Base-by-base conservation (phyloP, 352 stramenopile species). In the Globisporangium okanoganense region DNA sequence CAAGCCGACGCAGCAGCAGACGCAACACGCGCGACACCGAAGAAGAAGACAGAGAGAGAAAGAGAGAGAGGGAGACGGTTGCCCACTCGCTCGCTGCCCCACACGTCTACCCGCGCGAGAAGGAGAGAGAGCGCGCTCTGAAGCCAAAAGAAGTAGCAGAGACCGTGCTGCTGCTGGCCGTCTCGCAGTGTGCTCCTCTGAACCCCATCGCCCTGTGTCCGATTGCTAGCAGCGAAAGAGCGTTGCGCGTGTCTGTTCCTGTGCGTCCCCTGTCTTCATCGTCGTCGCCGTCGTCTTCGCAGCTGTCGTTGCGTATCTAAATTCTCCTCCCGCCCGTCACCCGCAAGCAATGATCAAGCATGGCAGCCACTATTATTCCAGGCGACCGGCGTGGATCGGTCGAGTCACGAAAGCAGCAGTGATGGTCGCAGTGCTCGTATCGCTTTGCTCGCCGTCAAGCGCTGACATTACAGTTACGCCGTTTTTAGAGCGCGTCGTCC, bases 341-440 rank as follows among this genome's bases (percentile, higher is more conserved):
- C 27, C 48, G 18, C 48, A 40, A 54, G 48, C n/a, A n/a, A 61
- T 61, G 55, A 9, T 43, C 31, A 43, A 20, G 20, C 22, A 61
- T 61, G 55, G 18, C 27, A 25, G 25, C 9, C 29, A 27, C 5
- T 41, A 16, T 31, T 43, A 40, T 24, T 61, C 55, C 25, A 61
- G 27, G 40, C 41, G 41, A 31, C 18, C 40, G 25, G 27, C 55
- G 25, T 49, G 25, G 55, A 33, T 48, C 12, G 27, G 10, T 18
- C 41, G 55, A 35, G 40, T 45, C 27, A n/a, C 7, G n/a, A 43
- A 18, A 49, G 40, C 29, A 1, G 41, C 41, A 40, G 24, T 53
- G 25, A 12, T 38, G 14, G 9, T 43, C n/a, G 41, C 27, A 12
- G 24, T 16, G 10, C 14, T 43, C 14, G 56, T 22, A 20, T 44